Evolutionary conservation across 1,284 basidiomycete species (phyloP).

Genomic region (Heterobasidion parviporum): DNA sequence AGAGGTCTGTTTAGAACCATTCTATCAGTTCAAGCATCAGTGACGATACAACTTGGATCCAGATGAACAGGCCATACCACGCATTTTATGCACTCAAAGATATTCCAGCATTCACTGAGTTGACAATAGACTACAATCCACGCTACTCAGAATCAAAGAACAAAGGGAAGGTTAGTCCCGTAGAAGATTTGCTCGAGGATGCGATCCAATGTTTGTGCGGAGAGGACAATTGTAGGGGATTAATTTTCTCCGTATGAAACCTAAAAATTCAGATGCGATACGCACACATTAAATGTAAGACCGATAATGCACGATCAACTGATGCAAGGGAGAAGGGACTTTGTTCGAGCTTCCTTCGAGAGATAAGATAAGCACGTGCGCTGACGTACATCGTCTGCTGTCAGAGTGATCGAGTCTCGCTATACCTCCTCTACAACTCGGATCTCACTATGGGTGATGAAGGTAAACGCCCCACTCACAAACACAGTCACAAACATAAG

Average conservation of each 20-base stretch:
- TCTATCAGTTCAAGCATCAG: background rate
- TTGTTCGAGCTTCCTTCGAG: too few relatives aligned
- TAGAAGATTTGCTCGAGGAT: background rate
- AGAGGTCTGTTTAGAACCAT: constrained; percentile 30
- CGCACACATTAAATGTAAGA: too few relatives aligned
- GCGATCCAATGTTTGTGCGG: background rate
- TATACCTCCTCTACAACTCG: background rate
- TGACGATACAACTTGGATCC: background rate
- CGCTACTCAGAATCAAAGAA: constrained; percentile 14
- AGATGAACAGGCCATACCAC: constrained; percentile 54
- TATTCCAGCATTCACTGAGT: constrained; percentile 43
- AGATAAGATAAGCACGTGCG: background rate
- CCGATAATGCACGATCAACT: too few relatives aligned
- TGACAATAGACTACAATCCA: constrained; percentile 60
- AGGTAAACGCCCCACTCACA: constrained; percentile 23
- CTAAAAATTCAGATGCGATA: too few relatives aligned
- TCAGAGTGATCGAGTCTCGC: background rate
- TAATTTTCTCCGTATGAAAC: background rate
- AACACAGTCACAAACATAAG: constrained; percentile 25
- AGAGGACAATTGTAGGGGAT: background rate
- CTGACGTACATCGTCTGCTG: background rate
- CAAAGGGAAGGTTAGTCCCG: background rate
- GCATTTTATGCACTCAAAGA: constrained; percentile 42
- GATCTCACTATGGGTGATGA: constrained; percentile 8
- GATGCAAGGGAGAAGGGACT: too few relatives aligned